Evolutionary conservation across 2,329 filamentous ascomycete species (phyloP), one percentile per base, ranked within the genome.

Genomic region (Aspergillus tanneri): DNA sequence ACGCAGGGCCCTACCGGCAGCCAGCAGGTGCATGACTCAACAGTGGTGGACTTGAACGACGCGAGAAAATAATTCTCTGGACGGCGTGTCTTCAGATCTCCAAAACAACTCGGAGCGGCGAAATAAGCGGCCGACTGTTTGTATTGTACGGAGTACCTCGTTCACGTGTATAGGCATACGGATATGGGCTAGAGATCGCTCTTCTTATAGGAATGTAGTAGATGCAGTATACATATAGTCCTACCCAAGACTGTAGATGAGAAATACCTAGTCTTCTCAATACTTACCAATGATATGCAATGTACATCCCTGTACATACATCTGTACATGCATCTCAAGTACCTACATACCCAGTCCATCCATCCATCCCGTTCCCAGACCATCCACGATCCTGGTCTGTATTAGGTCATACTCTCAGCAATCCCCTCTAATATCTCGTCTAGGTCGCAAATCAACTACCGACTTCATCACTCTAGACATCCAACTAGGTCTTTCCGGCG

Each of bases 1-100:
- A 35, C 70, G 64, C 50, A 73, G 61, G 30, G 64, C 69, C 55
- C 70, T 64, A 44, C 69, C 66, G 4, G 69, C 71, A 46, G 69
- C 69, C 46, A 70, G 52, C 38, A 72, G 53, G 37, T 69, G 66
- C 71, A 73, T 73, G n/a, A n/a, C n/a, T n/a, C n/a, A n/a, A n/a
- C n/a, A n/a, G n/a, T n/a, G n/a, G n/a, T n/a, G n/a, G n/a, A n/a
- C n/a, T n/a, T n/a, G n/a, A n/a, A n/a, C n/a, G n/a, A n/a, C n/a
- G n/a, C n/a, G n/a, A n/a, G n/a, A n/a, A n/a, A n/a, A n/a, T n/a
- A n/a, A n/a, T n/a, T n/a, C n/a, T n/a, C n/a, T n/a, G n/a, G n/a
- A n/a, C n/a, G n/a, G n/a, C n/a, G n/a, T n/a, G n/a, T n/a, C n/a
- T n/a, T n/a, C n/a, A n/a, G n/a, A n/a, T n/a, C n/a, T n/a, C n/a